A percentile compares a stretch with the other conserved stretches of the same genome.
phyloP scores from a whole-genome alignment of 441 rosid genomes.

The Mallotus japonicus region DNA sequence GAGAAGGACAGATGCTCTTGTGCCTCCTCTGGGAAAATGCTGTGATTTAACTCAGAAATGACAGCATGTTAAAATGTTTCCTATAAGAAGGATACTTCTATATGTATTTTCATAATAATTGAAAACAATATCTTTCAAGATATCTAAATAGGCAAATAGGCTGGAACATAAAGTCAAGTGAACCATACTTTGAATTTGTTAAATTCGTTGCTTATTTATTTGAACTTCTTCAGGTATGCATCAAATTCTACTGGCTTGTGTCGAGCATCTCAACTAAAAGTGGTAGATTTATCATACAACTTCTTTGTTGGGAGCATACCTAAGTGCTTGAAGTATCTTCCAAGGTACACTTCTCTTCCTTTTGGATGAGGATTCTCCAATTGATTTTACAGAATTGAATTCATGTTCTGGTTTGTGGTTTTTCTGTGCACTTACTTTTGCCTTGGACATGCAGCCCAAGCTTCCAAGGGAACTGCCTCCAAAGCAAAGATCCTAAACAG shows the following conservation, averaged over 20 bases:
- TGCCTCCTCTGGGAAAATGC: neutral
- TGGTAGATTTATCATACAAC: constrained; percentile 80
- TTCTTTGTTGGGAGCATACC: constrained; percentile 81
- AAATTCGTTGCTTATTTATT: neutral
- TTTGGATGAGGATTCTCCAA: neutral
- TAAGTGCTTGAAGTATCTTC: constrained; percentile 69
- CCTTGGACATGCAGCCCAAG: constrained; percentile 49
- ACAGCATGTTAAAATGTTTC: neutral
- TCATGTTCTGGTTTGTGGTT: neutral
- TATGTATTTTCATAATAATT: neutral
- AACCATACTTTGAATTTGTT: neutral
- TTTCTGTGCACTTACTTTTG: constrained; percentile 18
- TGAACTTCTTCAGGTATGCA: constrained; percentile 49
- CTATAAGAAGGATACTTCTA: neutral
- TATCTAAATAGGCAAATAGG: neutral
- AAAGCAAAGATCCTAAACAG: constrained; percentile 58
- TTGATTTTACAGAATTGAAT: no score
- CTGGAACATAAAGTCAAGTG: neutral
- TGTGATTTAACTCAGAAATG: neutral
- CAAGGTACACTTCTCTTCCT: constrained; percentile 44
- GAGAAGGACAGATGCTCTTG: no score
- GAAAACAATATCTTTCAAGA: neutral
- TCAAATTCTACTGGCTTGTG: constrained; percentile 62
- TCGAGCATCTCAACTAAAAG: constrained; percentile 62
- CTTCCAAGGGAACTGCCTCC: constrained; percentile 94